Percentiles rank a stretch among this genome's conserved stretches.
Conservation (phyloP, 768 basidiomycete genomes). For the Leucogyrophana mollusca region DNA sequence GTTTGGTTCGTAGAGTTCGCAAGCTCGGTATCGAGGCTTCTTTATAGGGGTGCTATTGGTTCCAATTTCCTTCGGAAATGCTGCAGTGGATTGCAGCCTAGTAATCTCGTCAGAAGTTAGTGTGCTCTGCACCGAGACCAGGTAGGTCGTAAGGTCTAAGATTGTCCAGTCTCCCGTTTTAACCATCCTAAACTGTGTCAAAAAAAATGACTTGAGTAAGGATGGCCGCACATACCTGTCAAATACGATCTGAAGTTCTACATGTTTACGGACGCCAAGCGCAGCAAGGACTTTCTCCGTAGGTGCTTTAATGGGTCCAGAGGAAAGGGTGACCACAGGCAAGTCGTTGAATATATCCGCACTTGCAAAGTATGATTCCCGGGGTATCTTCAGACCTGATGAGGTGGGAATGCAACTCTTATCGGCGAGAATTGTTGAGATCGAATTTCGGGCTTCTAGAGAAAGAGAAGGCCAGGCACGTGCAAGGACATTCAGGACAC, state of each 20-base stretch:
- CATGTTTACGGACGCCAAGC: constrained; percentile 86
- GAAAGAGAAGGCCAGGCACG: constrained; percentile 72
- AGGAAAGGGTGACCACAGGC: constrained; percentile 73
- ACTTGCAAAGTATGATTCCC: constrained; percentile 79
- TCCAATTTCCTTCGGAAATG: constrained; percentile 64
- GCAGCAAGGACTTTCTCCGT: constrained; percentile 70
- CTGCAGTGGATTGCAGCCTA: constrained; percentile 60
- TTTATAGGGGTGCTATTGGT: constrained; percentile 30
- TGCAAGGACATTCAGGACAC: constrained; percentile 62
- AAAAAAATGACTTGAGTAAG: too few species aligned
- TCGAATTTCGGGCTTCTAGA: constrained; percentile 40
- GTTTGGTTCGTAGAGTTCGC: constrained; percentile 82
- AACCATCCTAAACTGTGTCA: constrained; percentile 60
- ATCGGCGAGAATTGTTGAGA: constrained; percentile 40
- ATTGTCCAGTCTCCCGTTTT: constrained; percentile 90
- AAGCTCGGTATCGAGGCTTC: constrained; percentile 54
- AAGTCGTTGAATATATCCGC: constrained; percentile 90
- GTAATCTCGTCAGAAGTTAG: constrained; percentile 57
- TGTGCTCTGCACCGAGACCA: constrained; percentile 75
- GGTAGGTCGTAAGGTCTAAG: constrained; percentile 81
- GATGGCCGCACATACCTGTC: constrained; percentile 67
- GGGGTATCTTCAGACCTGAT: constrained; percentile 67
- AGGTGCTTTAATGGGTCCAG: constrained; percentile 62
- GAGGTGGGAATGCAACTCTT: constrained; percentile 51
- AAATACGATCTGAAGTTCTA: constrained; percentile 93